phyloP scores from a whole-genome alignment of 768 basidiomycete genomes.

The Mycena crocata region DNA sequence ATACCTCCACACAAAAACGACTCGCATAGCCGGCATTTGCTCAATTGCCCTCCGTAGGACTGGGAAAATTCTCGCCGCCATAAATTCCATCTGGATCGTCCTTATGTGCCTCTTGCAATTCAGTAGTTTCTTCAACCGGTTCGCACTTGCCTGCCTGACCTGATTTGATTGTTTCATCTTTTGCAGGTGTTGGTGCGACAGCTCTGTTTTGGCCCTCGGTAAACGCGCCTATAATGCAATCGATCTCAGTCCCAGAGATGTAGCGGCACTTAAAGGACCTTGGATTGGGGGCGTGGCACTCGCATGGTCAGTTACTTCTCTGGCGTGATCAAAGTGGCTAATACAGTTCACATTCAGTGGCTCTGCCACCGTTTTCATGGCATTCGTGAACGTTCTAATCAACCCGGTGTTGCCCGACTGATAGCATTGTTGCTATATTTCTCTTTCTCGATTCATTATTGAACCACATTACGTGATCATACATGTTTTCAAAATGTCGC shows the following conservation, averaged over 20 bases:
- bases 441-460: neutral
- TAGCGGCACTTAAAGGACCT: slow-evolving; percentile 13
- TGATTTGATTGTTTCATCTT: slow-evolving; percentile 10
- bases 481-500: too few relatives aligned
- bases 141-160: neutral
- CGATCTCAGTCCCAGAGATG: slow-evolving; percentile 3
- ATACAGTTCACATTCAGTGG: neutral
- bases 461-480: neutral
- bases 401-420: slow-evolving; percentile 23
- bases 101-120: slow-evolving; percentile 41
- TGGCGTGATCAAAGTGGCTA: neutral
- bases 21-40: slow-evolving; percentile 39
- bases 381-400: slow-evolving; percentile 23
- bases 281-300: slow-evolving; percentile 26
- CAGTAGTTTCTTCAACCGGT: slow-evolving; percentile 34
- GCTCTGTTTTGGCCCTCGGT: slow-evolving; percentile 35
- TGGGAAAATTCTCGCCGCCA: slow-evolving; percentile 36
- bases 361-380: slow-evolving; percentile 19
- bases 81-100: slow-evolving; percentile 40
- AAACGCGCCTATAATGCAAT: slow-evolving; percentile 37
- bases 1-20: slow-evolving; percentile 36
- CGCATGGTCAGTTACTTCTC: slow-evolving; percentile 1
- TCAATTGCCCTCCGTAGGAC: slow-evolving; percentile 36
- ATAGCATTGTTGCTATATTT: neutral
- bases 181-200: slow-evolving; percentile 40